Conservation (phyloP, 2,329 filamentous ascomycete genomes). For the Juglanconis oblonga region DNA sequence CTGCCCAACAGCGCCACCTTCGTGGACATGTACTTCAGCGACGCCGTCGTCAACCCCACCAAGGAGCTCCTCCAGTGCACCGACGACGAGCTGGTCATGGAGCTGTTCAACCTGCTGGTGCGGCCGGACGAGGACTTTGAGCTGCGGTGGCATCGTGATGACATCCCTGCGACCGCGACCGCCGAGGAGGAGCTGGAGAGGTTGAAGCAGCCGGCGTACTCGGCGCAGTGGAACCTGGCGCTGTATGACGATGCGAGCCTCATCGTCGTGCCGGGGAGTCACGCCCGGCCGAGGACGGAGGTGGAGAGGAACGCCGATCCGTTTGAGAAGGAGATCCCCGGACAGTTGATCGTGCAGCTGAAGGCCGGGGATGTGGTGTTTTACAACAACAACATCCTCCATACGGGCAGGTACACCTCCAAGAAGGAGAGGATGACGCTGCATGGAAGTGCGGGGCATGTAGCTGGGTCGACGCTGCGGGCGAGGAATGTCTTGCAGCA, state of each 20-base stretch:
- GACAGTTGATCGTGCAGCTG: conserved; percentile 51
- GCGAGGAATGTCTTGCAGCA: conserved; percentile 71
- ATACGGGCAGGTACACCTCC: conserved; percentile 62
- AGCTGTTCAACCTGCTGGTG: conserved; percentile 83
- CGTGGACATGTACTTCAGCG: conserved; percentile 68
- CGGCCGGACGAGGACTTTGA: conserved; percentile 69
- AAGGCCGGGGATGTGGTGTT: conserved; percentile 75
- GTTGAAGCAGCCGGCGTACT: conserved; percentile 60
- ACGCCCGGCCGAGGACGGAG: conserved; percentile 67
- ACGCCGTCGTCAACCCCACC: conserved; percentile 59
- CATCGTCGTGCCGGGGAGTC: conserved; percentile 74
- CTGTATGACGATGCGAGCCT: conserved; percentile 72
- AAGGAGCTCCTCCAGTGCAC: conserved; percentile 57
- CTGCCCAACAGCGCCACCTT: conserved; percentile 45
- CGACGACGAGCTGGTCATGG: conserved; percentile 73
- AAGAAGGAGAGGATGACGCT: conserved; percentile 61
- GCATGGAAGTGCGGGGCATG: conserved; percentile 66
- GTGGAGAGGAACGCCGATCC: conserved; percentile 65
- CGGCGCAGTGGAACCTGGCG: conserved; percentile 86
- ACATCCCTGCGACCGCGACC: conserved; percentile 65
- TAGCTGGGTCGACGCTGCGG: conserved; percentile 48
- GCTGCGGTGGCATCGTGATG: conserved; percentile 83
- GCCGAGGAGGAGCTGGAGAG: conserved; percentile 64
- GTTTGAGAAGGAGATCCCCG: conserved; percentile 33
- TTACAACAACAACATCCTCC: conserved; percentile 83